Base-by-base conservation (phyloP, 371 early-diverging fungal species). In the Mortierella sp. region DNA sequence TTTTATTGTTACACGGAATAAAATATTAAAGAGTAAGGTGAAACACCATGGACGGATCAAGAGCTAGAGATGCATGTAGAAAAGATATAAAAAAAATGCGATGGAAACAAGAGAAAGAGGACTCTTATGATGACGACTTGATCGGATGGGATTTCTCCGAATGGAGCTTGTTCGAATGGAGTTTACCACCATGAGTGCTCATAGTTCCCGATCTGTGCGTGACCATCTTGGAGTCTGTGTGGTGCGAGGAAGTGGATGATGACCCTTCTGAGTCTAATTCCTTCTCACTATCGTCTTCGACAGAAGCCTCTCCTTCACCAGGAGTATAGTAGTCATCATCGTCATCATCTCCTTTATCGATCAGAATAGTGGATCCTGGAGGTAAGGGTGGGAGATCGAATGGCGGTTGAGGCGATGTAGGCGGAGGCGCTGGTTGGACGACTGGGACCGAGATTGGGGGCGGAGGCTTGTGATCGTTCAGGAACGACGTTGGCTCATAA, bases 361-460 rank as follows among this genome's bases (percentile, higher is more conserved):
- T 56, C 23, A 71, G 23, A 30, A 76, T 68, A 2, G 65, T 64
- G 7, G 68, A 68, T 30, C 71, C 76, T 12, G 68, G 60, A 1
- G 65, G 65, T 26, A 76, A 28, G 0, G 29, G 45, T 3, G 76
- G 72, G 6, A 50, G 64, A 23, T 76, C 65, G 26, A 76, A 64
- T 26, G 47, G 62, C 2, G 68, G 66, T 12, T 44, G 46, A 7
- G 28, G 16, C 26, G 62, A 23, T 23, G 65, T 46, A 26, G 44
- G 60, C 11, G 58, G 43, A 19, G 60, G 14, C 4, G 18, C 25
- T 2, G 47, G 1, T 45, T 51, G 55, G 37, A 37, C 9, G 37
- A 37, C 37, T 5, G 37, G 37, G 37, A 37, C 9, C 37, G 37
- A 37, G 37, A 6, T n/a, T 37, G 14, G 57, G 37, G 25, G 18